Evolutionary conservation across 805 yeast genomes (phyloP), one percentile per base, ranked within the genome.

Genomic region (Pichia phayaonensis): DNA sequence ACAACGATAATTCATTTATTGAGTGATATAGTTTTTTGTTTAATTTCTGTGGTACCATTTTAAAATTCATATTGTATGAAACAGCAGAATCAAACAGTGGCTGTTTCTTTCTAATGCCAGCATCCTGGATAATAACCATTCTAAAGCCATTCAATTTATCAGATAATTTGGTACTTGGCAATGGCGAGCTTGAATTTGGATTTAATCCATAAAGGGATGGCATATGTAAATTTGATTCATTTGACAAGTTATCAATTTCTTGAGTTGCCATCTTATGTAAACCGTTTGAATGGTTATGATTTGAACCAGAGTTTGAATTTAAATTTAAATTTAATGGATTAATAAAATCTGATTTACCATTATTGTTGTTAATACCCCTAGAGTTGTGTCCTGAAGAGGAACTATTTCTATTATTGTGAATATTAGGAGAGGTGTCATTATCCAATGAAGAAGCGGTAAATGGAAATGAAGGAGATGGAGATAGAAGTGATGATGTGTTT

Each of bases 51-150:
- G 55, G 53, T 43, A 51, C 39, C n/a, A 24, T 43, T 39, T 48
- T 39, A 42, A 13, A 58, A 53, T 56, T 54, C 55, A 40, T 41
- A 42, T 49, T 47, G 26, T 46, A 23, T 10, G 49, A 21, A 46
- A 45, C 27, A 8, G 72, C 73, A 16, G 79, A 69, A 61, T 78
- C 83, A 56, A 63, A 76, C n/a, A 78, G 61, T 2, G 72, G 70
- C 55, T 74, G 79, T 53, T 76, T 78, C 1, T 71, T 59, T 18
- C 80, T 59, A 12, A 78, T 74, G 2, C 80, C 81, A 2, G 58
- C 60, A 56, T 78, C 83, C 58, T 78, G 82, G 8, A 77, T 64
- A 31, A 78, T 65, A 4, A 78, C 61, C 40, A 77, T 56, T 36
- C 82, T 61, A 57, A 74, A 76, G 8, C 59, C 52, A 21, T 50